These are phyloP conservation scores for Candida nemodendra DNA, from an alignment of 805 yeast species.

Conservation along the genomic window DNA sequence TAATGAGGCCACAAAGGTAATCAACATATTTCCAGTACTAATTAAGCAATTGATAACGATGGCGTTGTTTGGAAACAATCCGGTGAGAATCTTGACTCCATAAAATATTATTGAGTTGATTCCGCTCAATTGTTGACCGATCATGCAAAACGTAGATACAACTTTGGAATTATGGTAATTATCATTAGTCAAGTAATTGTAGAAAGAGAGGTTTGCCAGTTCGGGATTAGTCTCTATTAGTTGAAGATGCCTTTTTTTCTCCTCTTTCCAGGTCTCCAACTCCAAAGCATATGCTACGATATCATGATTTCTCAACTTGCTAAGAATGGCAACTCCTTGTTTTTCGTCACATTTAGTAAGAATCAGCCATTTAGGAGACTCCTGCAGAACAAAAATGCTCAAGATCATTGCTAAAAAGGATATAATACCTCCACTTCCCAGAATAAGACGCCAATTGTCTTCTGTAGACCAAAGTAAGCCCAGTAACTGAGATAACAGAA, in stretches of 20 bases:
- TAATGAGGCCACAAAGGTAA: conserved; percentile 73
- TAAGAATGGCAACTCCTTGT: conserved; percentile 24
- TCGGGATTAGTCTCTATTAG: conserved; percentile 25
- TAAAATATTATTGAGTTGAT: conserved; percentile 90
- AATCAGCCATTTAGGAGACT: conserved; percentile 82
- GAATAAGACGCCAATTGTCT: conserved; percentile 68
- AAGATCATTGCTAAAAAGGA: conserved; percentile 49
- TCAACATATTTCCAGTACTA: conserved; percentile 68
- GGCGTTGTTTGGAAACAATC: conserved; percentile 69
- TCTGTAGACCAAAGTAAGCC: conserved; percentile 69
- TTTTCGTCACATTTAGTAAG: conserved; percentile 41
- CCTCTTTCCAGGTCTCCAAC: conserved; percentile 31
- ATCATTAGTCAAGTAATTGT: conserved; percentile 48
- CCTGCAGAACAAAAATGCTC: conserved; percentile 48
- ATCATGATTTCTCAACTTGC: conserved; percentile 38
- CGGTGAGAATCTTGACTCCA: conserved; percentile 81
- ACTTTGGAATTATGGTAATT: conserved; percentile 56
- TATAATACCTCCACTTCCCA: conserved; percentile 58
- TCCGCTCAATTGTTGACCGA: conserved; percentile 90
- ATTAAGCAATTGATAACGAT: conserved; percentile 72
- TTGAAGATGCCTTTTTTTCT: conserved; percentile 22
- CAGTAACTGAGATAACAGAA: conserved; percentile 70
- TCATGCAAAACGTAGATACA: conserved; percentile 69
- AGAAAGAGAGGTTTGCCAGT: conserved; percentile 27
- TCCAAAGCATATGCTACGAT: conserved; percentile 19